A percentile compares a stretch with the other conserved stretches of the same genome.
phyloP scores from a whole-genome alignment of 768 basidiomycete genomes.

The Russula sp. region DNA sequence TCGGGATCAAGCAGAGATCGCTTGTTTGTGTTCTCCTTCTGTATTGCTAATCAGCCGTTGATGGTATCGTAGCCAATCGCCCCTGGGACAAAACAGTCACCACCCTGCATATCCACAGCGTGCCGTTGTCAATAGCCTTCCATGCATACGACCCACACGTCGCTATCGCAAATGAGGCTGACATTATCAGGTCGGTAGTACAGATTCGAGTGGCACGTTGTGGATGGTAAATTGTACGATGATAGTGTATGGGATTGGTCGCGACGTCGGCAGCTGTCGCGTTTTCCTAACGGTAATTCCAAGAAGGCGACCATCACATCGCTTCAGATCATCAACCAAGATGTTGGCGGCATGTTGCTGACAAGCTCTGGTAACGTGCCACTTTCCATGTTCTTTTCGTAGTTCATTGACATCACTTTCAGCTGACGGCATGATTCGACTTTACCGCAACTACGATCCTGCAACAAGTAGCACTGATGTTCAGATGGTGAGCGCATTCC shows the following conservation, averaged over 20 bases:
- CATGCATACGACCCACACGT: slow-evolving; percentile 91
- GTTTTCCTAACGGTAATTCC: slow-evolving; percentile 87
- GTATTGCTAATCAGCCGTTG: slow-evolving; percentile 1
- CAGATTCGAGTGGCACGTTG: background rate
- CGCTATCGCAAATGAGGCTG: slow-evolving; percentile 75
- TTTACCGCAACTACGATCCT: slow-evolving; percentile 90
- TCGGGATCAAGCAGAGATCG: slow-evolving; percentile 56
- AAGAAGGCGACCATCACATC: slow-evolving; percentile 78
- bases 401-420: slow-evolving; percentile 4
- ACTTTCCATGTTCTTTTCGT: background rate
- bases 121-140: slow-evolving; percentile 75
- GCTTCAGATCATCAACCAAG: slow-evolving; percentile 90
- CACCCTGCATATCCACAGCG: slow-evolving; percentile 49
- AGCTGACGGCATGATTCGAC: slow-evolving; percentile 90
- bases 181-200: slow-evolving; percentile 66
- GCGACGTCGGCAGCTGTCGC: slow-evolving; percentile 62
- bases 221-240: slow-evolving; percentile 7
- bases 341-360: slow-evolving; percentile 84
- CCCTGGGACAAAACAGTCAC: slow-evolving; percentile 71
- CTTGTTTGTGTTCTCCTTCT: slow-evolving; percentile 45
- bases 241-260: slow-evolving; percentile 94
- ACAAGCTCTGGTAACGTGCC: slow-evolving; percentile 63
- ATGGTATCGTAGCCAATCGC: slow-evolving; percentile 39
- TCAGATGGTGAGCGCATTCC: slow-evolving; percentile 91
- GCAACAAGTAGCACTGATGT: slow-evolving; percentile 60